These are phyloP conservation scores for Gliomastix tumulicola DNA, from an alignment of 2,329 filamentous ascomycete species.

Conservation along the genomic window DNA sequence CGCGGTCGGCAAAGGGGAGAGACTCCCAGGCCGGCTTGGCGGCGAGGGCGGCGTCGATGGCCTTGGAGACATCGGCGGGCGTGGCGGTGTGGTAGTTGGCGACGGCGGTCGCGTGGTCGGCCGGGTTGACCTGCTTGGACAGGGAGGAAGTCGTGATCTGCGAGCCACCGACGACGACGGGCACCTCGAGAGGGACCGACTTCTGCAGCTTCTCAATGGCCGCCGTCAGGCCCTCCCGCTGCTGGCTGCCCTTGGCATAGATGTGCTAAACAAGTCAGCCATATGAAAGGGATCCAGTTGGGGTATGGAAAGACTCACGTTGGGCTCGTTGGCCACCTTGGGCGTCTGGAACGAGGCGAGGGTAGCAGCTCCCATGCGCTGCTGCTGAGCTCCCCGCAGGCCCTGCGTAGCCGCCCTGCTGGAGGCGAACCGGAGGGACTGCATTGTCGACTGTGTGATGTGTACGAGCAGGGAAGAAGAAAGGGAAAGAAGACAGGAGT, in stretches of 20 bases:
- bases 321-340: slow-evolving; percentile 86
- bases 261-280: slow-evolving; percentile 57
- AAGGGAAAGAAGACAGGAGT: too few relatives aligned
- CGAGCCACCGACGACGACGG: slow-evolving; percentile 69
- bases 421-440: slow-evolving; percentile 23
- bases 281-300: background rate
- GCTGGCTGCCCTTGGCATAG: slow-evolving; percentile 76
- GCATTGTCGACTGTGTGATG: too few relatives aligned
- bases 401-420: slow-evolving; percentile 21
- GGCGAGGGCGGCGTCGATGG: slow-evolving; percentile 79
- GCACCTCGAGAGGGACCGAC: slow-evolving; percentile 67
- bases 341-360: slow-evolving; percentile 85
- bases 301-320: slow-evolving; percentile 55
- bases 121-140: slow-evolving; percentile 72
- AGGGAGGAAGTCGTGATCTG: slow-evolving; percentile 61
- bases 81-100: slow-evolving; percentile 83
- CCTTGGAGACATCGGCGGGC: slow-evolving; percentile 64
- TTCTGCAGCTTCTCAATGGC: slow-evolving; percentile 66
- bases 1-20: slow-evolving; percentile 82
- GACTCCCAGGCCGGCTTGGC: slow-evolving; percentile 82
- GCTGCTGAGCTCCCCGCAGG: slow-evolving; percentile 18
- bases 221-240: slow-evolving; percentile 68
- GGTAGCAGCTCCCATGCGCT: slow-evolving; percentile 37
- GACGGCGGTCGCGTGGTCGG: slow-evolving; percentile 68
- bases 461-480: too few relatives aligned